Conservation (phyloP, 208 protist genomes). For the Acanthamoeba royreba region DNA sequence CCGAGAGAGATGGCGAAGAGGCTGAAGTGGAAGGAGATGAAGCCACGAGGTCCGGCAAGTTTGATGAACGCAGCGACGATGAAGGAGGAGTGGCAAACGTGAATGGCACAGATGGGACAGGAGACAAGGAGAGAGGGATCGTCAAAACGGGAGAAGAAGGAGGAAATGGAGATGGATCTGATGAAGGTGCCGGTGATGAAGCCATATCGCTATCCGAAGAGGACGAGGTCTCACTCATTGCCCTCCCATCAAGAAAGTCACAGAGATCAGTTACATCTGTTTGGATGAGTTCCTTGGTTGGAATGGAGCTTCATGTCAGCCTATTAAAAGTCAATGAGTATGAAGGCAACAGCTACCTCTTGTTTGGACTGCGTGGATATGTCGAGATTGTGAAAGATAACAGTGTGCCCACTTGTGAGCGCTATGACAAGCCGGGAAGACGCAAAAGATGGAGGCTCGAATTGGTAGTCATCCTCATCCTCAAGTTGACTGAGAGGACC, state of each 20-base stretch:
- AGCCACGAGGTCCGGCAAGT: neutral
- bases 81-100: neutral
- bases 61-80: neutral
- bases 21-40: neutral
- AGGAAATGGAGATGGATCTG: too few species aligned
- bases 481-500: too few species aligned
- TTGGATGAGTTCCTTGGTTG: neutral
- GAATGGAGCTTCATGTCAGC: neutral
- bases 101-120: neutral
- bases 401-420: neutral
- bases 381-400: neutral
- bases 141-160: too few species aligned
- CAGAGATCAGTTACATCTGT: neutral
- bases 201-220: neutral
- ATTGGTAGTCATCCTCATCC: neutral
- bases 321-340: too few species aligned
- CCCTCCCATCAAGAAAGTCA: neutral
- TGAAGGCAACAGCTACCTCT: too few species aligned
- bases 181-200: neutral
- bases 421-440: neutral
- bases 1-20: neutral
- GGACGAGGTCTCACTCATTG: neutral
- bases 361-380: neutral
- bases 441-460: neutral
- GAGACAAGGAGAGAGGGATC: neutral